These are phyloP conservation scores for Sinapis alba DNA, from an alignment of 441 rosid species.

Conservation along the genomic window DNA sequence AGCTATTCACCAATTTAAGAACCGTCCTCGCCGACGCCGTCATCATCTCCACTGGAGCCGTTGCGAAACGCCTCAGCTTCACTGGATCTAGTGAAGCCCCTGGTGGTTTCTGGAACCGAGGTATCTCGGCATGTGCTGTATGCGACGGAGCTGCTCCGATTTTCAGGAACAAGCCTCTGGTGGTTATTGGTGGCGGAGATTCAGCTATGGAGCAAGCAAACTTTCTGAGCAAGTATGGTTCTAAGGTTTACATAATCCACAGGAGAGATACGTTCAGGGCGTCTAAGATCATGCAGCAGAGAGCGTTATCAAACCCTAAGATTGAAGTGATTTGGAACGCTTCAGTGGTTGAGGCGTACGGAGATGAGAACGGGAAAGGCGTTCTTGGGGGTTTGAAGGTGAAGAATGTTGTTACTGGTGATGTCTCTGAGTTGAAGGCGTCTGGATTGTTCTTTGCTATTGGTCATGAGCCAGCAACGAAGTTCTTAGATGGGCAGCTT, in stretches of 20 bases:
- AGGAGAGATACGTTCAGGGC: constrained; percentile 55
- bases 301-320: constrained; percentile 46
- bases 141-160: constrained; percentile 62
- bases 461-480: constrained; percentile 58
- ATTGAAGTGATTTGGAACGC: constrained; percentile 43
- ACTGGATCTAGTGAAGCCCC: constrained; percentile 38
- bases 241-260: constrained; percentile 53
- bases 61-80: constrained; percentile 47
- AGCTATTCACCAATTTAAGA: constrained; percentile 31
- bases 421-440: constrained; percentile 44
- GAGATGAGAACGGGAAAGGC: constrained; percentile 32
- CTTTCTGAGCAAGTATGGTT: constrained; percentile 54
- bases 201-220: constrained; percentile 65
- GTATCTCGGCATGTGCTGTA: constrained; percentile 60
- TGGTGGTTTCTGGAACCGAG: constrained; percentile 55
- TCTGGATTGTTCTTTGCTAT: constrained; percentile 58
- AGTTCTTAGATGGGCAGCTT: constrained; percentile 54
- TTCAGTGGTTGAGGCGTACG: constrained; percentile 34
- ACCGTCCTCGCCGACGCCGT: constrained; percentile 43
- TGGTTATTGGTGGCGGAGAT: constrained; percentile 57
- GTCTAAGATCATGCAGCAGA: constrained; percentile 56
- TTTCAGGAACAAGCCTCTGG: constrained; percentile 49
- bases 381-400: constrained; percentile 45
- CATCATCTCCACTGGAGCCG: constrained; percentile 51
- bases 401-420: constrained; percentile 52